Conservation (phyloP, 768 basidiomycete species). For the Pleurotus ostreatus region DNA sequence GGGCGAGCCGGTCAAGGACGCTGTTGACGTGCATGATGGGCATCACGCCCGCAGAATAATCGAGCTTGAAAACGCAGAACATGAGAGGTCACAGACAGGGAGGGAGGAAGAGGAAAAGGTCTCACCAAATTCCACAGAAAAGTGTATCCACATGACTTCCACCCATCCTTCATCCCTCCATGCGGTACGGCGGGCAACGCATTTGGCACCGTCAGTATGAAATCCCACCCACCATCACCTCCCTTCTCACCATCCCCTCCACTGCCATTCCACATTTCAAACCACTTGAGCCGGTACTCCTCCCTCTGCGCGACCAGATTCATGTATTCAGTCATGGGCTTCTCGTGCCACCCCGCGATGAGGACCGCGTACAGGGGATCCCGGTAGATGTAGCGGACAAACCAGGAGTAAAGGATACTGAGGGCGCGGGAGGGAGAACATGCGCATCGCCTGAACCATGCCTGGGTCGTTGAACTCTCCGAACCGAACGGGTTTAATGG, state of each 20-base stretch:
- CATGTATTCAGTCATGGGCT: constrained; percentile 43
- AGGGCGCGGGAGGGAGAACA: constrained; percentile 45
- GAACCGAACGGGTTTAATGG: constrained; percentile 26
- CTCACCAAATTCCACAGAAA: constrained; percentile 59
- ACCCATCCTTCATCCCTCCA: constrained; percentile 46
- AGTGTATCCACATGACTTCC: constrained; percentile 53
- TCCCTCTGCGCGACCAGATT: constrained; percentile 46
- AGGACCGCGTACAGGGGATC: constrained; percentile 53
- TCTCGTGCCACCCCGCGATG: constrained; percentile 41
- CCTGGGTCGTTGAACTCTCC: constrained; percentile 50
- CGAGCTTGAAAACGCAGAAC: constrained; percentile 26
- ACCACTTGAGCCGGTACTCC: constrained; percentile 39
- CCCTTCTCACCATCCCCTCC: constrained; percentile 27
- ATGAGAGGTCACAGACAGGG: not conserved
- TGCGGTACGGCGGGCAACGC: constrained; percentile 53
- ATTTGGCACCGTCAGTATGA: constrained; percentile 57
- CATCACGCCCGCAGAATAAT: constrained; percentile 52
- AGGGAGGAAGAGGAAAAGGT: not conserved
- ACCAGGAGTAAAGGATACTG: constrained; percentile 45
- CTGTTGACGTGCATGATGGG: constrained; percentile 52
- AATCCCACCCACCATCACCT: constrained; percentile 37
- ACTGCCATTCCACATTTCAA: constrained; percentile 32
- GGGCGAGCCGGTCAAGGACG: constrained; percentile 33
- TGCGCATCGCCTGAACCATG: constrained; percentile 30
- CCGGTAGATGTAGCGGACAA: constrained; percentile 44